Percentiles rank a stretch among this genome's conserved stretches.
Evolutionary conservation across 2,329 filamentous ascomycete species (phyloP).

Genomic region (Pseudonectria foliicola): DNA sequence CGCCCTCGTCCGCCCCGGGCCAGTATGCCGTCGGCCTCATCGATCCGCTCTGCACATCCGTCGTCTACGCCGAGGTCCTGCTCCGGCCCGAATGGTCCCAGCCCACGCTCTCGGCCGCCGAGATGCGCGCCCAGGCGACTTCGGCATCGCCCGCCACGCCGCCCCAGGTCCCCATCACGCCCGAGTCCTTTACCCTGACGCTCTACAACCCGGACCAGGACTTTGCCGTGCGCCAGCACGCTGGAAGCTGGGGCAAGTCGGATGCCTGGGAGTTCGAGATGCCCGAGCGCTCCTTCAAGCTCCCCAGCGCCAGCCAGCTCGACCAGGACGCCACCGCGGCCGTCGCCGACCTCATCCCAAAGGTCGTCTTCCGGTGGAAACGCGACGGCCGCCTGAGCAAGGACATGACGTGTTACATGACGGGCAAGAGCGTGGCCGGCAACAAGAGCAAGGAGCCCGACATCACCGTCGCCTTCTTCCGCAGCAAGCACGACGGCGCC

Average conservation of each 20-base stretch:
- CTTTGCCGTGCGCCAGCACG: constrained; percentile 61
- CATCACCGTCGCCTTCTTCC: constrained; percentile 87
- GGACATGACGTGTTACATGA: constrained; percentile 83
- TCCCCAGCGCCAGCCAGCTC: constrained; percentile 69
- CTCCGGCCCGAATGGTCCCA: constrained; percentile 82
- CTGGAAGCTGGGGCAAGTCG: constrained; percentile 71
- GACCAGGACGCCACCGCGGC: constrained; percentile 57
- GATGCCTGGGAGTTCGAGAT: constrained; percentile 90
- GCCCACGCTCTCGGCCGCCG: constrained; percentile 71
- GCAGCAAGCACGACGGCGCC: constrained; percentile 54
- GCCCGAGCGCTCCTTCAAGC: constrained; percentile 75
- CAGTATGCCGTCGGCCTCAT: constrained; percentile 82
- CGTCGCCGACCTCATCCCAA: constrained; percentile 52
- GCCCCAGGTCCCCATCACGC: constrained; percentile 62
- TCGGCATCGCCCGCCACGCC: constrained; percentile 41
- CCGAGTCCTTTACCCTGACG: constrained; percentile 73
- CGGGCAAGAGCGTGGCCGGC: constrained; percentile 66
- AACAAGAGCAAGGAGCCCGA: constrained; percentile 88
- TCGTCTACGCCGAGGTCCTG: constrained; percentile 82
- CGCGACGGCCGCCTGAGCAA: constrained; percentile 79
- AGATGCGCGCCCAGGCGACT: constrained; percentile 56
- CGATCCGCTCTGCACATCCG: constrained; percentile 71
- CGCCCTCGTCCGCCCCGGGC: constrained; percentile 63
- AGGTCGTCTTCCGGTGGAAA: constrained; percentile 81
- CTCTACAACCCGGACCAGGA: constrained; percentile 92